Conservation (phyloP, 768 basidiomycete species). For the Xanthoconium stramineum region DNA sequence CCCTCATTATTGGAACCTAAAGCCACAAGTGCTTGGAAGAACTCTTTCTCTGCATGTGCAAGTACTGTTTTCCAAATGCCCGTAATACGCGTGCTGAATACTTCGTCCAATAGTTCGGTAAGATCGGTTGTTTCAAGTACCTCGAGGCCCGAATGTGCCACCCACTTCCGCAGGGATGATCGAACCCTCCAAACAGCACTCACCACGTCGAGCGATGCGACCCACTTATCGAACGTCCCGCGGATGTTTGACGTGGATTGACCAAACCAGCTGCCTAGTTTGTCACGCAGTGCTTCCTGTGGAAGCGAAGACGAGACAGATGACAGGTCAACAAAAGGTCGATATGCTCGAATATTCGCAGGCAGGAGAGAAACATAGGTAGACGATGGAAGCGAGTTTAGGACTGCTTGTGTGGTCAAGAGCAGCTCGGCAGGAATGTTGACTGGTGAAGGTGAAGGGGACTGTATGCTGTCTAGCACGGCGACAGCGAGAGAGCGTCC, state of each 20-base stretch:
- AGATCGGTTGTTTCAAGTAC: conserved; percentile 46
- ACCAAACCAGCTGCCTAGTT: conserved; percentile 62
- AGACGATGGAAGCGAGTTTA: conserved; percentile 76
- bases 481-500: conserved; percentile 48
- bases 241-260: conserved; percentile 47
- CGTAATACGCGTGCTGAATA: conserved; percentile 51
- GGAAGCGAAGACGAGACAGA: conserved; percentile 55
- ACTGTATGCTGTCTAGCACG: conserved; percentile 62
- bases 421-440: conserved; percentile 49
- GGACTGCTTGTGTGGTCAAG: conserved; percentile 64
- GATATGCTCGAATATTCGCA: conserved; percentile 65
- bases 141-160: conserved; percentile 42
- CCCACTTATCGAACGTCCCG: conserved; percentile 50
- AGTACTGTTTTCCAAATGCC: conserved; percentile 58
- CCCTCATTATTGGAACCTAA: conserved; percentile 14
- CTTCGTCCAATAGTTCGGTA: conserved; percentile 46
- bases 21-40: conserved; percentile 41
- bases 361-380: conserved; percentile 81
- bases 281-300: conserved; percentile 40
- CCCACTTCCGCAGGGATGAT: conserved; percentile 46
- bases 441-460: conserved; percentile 24
- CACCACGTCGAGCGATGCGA: conserved; percentile 54
- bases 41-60: conserved; percentile 40
- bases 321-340: conserved; percentile 76
- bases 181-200: conserved; percentile 74